Evolutionary conservation across 495 filamentous ascomycete species (phyloP).

Genomic region (Aspergillus diversus): DNA sequence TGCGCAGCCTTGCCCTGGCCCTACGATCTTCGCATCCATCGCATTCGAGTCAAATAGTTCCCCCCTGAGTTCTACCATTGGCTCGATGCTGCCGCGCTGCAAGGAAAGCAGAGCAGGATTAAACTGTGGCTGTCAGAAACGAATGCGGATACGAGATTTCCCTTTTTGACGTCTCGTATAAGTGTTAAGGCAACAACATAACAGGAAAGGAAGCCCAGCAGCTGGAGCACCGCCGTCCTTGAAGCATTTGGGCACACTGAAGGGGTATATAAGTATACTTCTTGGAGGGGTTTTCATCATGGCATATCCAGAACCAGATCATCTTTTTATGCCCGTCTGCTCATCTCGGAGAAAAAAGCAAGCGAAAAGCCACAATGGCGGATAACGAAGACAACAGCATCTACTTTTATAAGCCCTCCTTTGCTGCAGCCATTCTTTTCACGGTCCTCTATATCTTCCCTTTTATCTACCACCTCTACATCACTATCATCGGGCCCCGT

Average conservation of each 20-base stretch:
- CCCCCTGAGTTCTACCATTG: too few species aligned
- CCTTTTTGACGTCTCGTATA: too few species aligned
- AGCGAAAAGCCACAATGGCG: neutral
- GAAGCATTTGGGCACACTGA: neutral
- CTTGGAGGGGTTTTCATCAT: neutral
- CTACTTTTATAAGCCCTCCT: conserved; percentile 13
- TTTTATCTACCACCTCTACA: conserved; percentile 11
- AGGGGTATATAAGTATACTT: neutral
- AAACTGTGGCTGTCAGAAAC: too few species aligned
- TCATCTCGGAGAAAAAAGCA: neutral
- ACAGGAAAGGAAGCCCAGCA: neutral
- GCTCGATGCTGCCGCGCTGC: too few species aligned
- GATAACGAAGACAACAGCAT: conserved; percentile 7
- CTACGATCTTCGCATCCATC: too few species aligned
- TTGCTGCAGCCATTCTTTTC: conserved; percentile 8
- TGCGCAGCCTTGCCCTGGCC: too few species aligned
- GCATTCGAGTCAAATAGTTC: too few species aligned
- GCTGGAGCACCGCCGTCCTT: neutral
- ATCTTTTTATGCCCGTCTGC: neutral
- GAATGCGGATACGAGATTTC: too few species aligned
- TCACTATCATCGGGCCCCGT: neutral
- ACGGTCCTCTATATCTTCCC: conserved; percentile 2
- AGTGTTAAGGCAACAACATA: too few species aligned
- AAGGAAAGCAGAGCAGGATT: too few species aligned
- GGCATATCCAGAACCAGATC: neutral